Conservation (phyloP, 1,284 basidiomycete species). For the Ustilago shanxiensis region DNA sequence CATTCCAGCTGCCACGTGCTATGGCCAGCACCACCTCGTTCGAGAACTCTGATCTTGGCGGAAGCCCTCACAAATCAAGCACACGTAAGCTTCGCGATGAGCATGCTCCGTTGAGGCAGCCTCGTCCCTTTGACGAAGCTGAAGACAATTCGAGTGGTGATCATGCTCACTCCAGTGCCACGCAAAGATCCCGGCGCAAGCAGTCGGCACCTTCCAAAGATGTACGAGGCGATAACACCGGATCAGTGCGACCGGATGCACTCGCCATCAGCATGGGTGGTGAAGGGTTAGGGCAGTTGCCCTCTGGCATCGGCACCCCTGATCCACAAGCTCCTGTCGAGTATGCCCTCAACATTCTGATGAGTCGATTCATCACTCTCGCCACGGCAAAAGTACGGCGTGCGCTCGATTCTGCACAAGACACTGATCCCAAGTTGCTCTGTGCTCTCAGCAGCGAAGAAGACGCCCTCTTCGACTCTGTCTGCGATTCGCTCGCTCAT, state of each 20-base stretch:
- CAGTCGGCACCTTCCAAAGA: constrained; percentile 5
- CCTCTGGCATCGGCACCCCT: constrained; percentile 48
- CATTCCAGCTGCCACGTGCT: constrained; percentile 39
- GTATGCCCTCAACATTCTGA: constrained; percentile 65
- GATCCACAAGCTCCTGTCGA: constrained; percentile 58
- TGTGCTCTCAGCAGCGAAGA: constrained; percentile 77
- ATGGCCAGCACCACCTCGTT: constrained; percentile 48
- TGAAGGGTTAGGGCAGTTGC: constrained; percentile 48
- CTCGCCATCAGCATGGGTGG: constrained; percentile 40
- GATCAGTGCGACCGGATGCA: constrained; percentile 25
- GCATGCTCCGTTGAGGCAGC: constrained; percentile 1
- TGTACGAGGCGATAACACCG: constrained; percentile 14
- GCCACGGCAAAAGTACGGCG: constrained; percentile 52
- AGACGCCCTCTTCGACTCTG: constrained; percentile 83
- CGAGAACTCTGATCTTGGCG: constrained; percentile 32
- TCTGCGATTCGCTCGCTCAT: constrained; percentile 84
- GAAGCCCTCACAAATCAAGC: constrained; percentile 31
- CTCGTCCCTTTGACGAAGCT: constrained; percentile 22
- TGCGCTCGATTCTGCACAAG: constrained; percentile 47
- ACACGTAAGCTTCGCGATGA: constrained; percentile 35
- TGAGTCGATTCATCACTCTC: constrained; percentile 59
- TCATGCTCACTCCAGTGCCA: constrained; percentile 30
- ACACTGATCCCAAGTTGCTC: constrained; percentile 45
- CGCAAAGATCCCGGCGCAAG: constrained; percentile 20
- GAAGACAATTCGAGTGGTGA: constrained; percentile 50